Evolutionary conservation across 108 stramenopile genomes (phyloP).

Genomic region (Skeletonema costatum): DNA sequence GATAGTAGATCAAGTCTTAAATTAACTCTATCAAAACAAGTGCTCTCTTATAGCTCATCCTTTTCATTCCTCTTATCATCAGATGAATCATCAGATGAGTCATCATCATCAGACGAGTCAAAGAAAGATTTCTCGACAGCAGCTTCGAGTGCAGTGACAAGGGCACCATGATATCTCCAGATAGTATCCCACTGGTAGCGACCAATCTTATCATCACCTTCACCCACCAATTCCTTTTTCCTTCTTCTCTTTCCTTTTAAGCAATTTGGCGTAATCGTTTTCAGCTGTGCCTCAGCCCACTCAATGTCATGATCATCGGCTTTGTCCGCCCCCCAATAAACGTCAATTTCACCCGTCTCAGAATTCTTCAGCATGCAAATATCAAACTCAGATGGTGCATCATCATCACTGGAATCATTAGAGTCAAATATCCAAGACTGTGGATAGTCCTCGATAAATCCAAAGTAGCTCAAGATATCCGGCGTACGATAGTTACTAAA

Average conservation of each 20-base stretch:
- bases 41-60: background rate
- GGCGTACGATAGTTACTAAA: conserved; percentile 22
- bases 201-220: conserved; percentile 13
- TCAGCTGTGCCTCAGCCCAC: conserved; percentile 31
- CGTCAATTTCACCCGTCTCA: conserved; percentile 8
- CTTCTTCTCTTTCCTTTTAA: conserved; percentile 12
- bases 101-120: background rate
- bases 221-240: conserved; percentile 28
- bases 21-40: no score
- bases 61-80: background rate
- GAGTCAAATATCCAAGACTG: conserved; percentile 46
- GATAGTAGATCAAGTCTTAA: background rate
- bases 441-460: conserved; percentile 33
- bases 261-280: conserved; percentile 11
- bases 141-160: conserved; percentile 21
- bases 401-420: background rate
- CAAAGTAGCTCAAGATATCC: conserved; percentile 28
- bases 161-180: conserved; percentile 45
- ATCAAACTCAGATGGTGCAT: conserved; percentile 14
- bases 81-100: background rate
- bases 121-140: conserved; percentile 5
- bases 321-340: conserved; percentile 9
- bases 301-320: conserved; percentile 27
- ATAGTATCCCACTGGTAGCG: conserved; percentile 40
- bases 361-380: conserved; percentile 22